Percentiles rank a stretch among this genome's conserved stretches.
phyloP scores from a whole-genome alignment of 108 stramenopile species.

The Discostella pseudostelligera region DNA sequence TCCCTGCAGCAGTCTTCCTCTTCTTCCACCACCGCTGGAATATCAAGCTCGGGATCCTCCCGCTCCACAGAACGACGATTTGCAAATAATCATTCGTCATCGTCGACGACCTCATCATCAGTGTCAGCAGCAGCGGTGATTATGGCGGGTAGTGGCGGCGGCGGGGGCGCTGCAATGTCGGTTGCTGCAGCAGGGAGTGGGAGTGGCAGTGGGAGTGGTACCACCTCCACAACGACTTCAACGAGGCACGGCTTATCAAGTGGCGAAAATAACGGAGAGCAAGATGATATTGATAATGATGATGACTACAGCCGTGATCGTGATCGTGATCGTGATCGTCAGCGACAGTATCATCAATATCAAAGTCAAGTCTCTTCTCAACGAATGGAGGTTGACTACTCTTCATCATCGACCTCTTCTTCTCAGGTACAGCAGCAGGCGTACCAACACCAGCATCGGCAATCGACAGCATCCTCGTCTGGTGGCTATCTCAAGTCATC shows the following conservation, averaged over 20 bases:
- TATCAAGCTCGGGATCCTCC: conserved; percentile 23
- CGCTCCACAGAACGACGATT: conserved; percentile 12
- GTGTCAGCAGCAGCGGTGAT: not conserved
- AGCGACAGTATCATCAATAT: not conserved
- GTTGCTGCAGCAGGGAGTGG: not conserved
- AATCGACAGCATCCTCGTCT: conserved; percentile 5
- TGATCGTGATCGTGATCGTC: not conserved
- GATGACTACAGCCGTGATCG: not conserved
- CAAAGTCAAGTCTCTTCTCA: too few relatives aligned
- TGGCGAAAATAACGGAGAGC: not conserved
- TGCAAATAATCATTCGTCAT: not conserved
- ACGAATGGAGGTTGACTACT: too few relatives aligned
- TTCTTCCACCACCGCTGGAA: conserved; percentile 10
- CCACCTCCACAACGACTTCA: not conserved
- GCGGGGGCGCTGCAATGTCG: not conserved
- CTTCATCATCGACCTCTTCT: not conserved
- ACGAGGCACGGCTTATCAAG: conserved; percentile 1
- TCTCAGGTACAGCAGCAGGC: not conserved
- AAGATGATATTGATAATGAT: conserved; percentile 1
- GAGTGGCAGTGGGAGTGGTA: not conserved
- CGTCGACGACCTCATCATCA: not conserved
- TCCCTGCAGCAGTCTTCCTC: not conserved
- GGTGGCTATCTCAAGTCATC: too few relatives aligned
- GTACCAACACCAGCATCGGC: not conserved
- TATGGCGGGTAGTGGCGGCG: not conserved